Percentiles rank a stretch among this genome's conserved stretches.
Conservation (phyloP, 139 green algal species). For the Chlorella sorokiniana region DNA sequence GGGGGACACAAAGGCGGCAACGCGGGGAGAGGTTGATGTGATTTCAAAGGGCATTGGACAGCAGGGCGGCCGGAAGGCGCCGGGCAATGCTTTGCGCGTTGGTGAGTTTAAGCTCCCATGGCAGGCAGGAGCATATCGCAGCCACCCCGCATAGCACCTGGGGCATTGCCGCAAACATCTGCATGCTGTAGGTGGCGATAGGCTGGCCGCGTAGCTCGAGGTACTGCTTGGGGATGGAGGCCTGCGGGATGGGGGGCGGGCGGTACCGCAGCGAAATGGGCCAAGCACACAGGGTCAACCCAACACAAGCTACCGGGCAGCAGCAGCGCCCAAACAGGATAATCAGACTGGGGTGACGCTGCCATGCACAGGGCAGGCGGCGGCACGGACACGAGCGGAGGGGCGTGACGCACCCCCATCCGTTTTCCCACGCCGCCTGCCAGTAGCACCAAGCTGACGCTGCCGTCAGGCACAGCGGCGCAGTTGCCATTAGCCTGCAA, state of each 20-base stretch:
- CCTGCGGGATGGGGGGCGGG: slow-evolving; percentile 34
- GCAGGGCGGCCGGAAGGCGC: neutral
- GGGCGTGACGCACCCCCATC: slow-evolving; percentile 77
- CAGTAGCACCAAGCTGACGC: slow-evolving; percentile 88
- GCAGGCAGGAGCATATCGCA: neutral
- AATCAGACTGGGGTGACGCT: too few species aligned
- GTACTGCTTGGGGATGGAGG: slow-evolving; percentile 97
- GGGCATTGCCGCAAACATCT: slow-evolving; percentile 84
- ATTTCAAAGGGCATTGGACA: neutral
- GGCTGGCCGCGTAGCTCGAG: slow-evolving; percentile 82
- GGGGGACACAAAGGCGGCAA: neutral
- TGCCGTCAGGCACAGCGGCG: slow-evolving; percentile 13
- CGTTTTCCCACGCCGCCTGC: slow-evolving; percentile 94
- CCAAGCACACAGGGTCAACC: neutral
- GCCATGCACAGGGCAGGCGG: too few species aligned
- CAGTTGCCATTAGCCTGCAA: neutral
- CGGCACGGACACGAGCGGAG: neutral
- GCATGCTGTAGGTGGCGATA: slow-evolving; percentile 86
- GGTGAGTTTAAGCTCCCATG: neutral
- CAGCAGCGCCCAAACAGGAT: neutral
- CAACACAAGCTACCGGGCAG: neutral
- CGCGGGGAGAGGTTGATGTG: too few species aligned
- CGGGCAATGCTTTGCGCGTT: neutral
- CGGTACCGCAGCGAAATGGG: neutral
- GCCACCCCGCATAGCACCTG: neutral